Evolutionary conservation across 192 early-diverging fungal genomes (phyloP), one percentile per base, ranked within the genome.

Genomic region (Thamnidium elegans): DNA sequence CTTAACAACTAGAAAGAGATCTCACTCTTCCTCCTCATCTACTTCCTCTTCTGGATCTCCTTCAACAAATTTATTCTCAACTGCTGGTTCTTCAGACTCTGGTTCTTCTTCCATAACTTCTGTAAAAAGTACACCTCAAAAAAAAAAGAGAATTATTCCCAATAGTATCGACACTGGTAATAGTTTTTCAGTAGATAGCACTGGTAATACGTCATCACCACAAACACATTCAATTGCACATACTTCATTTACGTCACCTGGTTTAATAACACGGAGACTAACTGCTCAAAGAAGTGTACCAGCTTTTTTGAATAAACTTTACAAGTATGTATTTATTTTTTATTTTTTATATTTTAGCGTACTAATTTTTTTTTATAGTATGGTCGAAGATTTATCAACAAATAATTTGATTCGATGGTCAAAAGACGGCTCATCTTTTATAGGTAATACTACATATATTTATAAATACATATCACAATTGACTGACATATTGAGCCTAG

Each of bases 221-320:
- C 58, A 59, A 59, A 59, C 8, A 2, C 58, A 59, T 8, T 32
- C 39, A 42, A 13, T 14, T 11, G 17, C 36, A 23, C 55, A 34
- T 56, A 39, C 55, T 39, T 17, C 19, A 39, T 2, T 17, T 19
- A 39, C 8, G 9, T 10, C 46, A 48, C 14, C 46, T 13, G 23
- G 19, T 34, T 15, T 21, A 34, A 30, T 34, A 19, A 30, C 26
- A 11, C 60, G 45, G 26, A 48, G 48, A 23, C 10, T 63, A 11
- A 39, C 46, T 15, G 53, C 42, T 9, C 68, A 69, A 58, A 47
- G 69, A 4, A 77, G 73, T 11, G 92, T 97, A 8, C 92, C 95
- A 2, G 92, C 93, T 4, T 97, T 97, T 67, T 74, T 97, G 17
- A 95, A 92, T 78, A 97, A 97, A 70, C 84, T 97, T 9, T 96